These are phyloP conservation scores for Erysiphe neolycopersici DNA, from an alignment of 2,329 filamentous ascomycete genomes.

Conservation along the genomic window DNA sequence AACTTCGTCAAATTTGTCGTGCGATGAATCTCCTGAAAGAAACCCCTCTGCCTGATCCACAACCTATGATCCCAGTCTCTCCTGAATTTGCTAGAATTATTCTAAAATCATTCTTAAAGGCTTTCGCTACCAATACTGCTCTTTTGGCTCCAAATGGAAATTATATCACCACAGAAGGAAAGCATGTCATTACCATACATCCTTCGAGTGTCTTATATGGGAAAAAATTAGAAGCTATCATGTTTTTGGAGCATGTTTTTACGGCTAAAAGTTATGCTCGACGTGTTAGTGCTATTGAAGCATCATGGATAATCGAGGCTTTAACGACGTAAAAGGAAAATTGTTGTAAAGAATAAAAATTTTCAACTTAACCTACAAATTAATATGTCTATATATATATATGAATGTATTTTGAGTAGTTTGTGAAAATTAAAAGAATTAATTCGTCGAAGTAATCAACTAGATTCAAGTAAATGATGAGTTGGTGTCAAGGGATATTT, in stretches of 20 bases:
- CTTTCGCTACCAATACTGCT: constrained; percentile 33
- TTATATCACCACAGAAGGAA: constrained; percentile 31
- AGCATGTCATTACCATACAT: constrained; percentile 33
- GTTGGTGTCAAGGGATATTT: too few relatives aligned
- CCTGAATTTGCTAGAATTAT: constrained; percentile 27
- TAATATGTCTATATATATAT: too few relatives aligned
- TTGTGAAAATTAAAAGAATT: too few relatives aligned
- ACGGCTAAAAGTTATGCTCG: constrained; percentile 40
- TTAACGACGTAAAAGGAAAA: constrained; percentile 3
- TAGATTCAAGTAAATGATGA: too few relatives aligned
- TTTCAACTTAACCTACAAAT: too few relatives aligned
- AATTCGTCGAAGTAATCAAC: too few relatives aligned
- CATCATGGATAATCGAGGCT: constrained; percentile 24
- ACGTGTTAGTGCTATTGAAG: constrained; percentile 34
- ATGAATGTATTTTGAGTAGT: too few relatives aligned
- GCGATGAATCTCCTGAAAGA: constrained; percentile 20
- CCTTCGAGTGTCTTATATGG: constrained; percentile 35
- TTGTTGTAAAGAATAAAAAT: too few relatives aligned
- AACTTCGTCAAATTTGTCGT: constrained; percentile 29
- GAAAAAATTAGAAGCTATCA: constrained; percentile 35
- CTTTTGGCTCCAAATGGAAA: constrained; percentile 30
- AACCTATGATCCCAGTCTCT: constrained; percentile 26
- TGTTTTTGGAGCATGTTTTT: constrained; percentile 41
- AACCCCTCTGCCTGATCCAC: constrained; percentile 22
- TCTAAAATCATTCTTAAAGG: constrained; percentile 33